Percentiles rank a stretch among this genome's conserved stretches.
Evolutionary conservation across 192 early-diverging fungal genomes (phyloP).

Genomic region (Coemansia sp.): DNA sequence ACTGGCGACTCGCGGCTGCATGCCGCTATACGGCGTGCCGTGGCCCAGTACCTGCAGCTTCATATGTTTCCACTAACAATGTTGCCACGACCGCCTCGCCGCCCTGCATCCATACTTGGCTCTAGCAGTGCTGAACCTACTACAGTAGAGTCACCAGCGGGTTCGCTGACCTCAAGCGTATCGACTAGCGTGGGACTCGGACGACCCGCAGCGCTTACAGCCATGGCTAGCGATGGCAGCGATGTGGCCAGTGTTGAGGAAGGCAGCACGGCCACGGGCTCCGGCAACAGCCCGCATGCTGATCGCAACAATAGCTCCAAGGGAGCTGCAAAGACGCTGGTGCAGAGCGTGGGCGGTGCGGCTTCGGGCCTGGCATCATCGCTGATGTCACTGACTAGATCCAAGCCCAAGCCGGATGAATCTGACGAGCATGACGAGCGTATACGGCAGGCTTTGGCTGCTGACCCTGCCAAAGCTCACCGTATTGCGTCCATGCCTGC

Average conservation of each 20-base stretch:
- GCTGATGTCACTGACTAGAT: conserved; percentile 16
- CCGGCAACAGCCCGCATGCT: conserved; percentile 2
- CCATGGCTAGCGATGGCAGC: not conserved
- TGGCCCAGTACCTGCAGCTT: conserved; percentile 69
- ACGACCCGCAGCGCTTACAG: not conserved
- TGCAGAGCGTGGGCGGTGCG: conserved; percentile 5
- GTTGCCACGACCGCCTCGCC: conserved; percentile 60
- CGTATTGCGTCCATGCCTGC: conserved; percentile 14
- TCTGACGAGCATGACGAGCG: conserved; percentile 1
- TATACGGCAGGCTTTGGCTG: conserved; percentile 11
- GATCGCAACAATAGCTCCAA: too few relatives aligned
- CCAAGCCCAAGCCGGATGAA: not conserved
- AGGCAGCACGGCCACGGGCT: conserved; percentile 5
- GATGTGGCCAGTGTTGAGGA: not conserved
- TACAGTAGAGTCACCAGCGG: conserved; percentile 2
- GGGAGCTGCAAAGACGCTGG: not conserved
- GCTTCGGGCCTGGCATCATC: conserved; percentile 23
- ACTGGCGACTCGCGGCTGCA: conserved; percentile 59
- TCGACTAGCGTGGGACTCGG: conserved; percentile 10
- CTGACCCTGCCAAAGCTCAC: conserved; percentile 17
- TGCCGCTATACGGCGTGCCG: conserved; percentile 59
- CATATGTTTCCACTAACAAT: conserved; percentile 77
- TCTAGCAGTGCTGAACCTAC: not conserved
- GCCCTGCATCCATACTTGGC: conserved; percentile 7
- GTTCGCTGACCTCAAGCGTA: conserved; percentile 19